A percentile compares a stretch with the other conserved stretches of the same genome.
phyloP scores from a whole-genome alignment of 768 basidiomycete genomes.

The Mycena rosella region DNA sequence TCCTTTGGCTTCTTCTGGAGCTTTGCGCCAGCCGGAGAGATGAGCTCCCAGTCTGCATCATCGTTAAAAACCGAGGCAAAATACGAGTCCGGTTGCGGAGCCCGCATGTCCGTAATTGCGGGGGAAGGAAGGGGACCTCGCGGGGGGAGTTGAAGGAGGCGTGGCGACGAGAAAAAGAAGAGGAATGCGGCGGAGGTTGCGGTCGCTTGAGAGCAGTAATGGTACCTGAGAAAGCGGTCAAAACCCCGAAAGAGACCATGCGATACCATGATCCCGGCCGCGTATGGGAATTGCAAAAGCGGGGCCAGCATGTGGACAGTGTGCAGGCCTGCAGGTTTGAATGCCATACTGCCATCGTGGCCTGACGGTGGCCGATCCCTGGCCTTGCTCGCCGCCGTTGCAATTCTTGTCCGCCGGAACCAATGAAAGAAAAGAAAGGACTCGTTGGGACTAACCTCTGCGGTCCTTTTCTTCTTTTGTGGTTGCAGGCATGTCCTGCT shows the following conservation, averaged over 20 bases:
- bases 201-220: slow-evolving; percentile 31
- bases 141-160: slow-evolving; percentile 68
- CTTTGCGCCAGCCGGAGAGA: not conserved
- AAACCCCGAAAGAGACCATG: not conserved
- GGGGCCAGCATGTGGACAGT: not conserved
- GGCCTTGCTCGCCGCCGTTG: too few relatives aligned
- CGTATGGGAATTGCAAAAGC: not conserved
- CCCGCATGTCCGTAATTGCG: slow-evolving; percentile 32
- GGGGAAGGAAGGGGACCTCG: slow-evolving; percentile 63
- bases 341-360: too few relatives aligned
- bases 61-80: slow-evolving; percentile 18
- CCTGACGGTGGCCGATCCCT: not conserved
- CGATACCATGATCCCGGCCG: slow-evolving; percentile 2
- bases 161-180: slow-evolving; percentile 60
- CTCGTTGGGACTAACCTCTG: not conserved
- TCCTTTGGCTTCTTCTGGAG: slow-evolving; percentile 23
- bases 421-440: not conserved
- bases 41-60: slow-evolving; percentile 23
- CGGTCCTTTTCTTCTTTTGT: not conserved
- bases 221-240: slow-evolving; percentile 15
- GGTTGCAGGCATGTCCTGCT: slow-evolving; percentile 2
- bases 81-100: not conserved
- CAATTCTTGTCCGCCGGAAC: not conserved
- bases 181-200: slow-evolving; percentile 37
- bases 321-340: too few relatives aligned